Percentiles rank a stretch among this genome's conserved stretches.
Evolutionary conservation across 2,329 filamentous ascomycete genomes (phyloP).

Genomic region (Diaporthe vexans): DNA sequence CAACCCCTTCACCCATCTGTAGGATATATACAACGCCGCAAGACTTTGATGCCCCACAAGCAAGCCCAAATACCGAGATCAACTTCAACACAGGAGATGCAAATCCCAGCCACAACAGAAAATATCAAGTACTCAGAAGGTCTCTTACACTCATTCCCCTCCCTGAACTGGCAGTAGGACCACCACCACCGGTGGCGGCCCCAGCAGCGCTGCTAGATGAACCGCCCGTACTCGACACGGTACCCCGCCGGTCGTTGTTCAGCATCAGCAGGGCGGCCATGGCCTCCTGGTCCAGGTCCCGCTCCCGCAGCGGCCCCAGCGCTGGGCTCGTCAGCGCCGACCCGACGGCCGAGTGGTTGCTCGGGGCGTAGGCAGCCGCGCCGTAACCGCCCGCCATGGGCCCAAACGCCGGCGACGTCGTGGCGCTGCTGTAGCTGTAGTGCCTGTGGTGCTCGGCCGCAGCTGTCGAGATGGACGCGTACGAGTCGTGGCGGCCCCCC

Average conservation of each 20-base stretch:
- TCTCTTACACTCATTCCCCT: constrained; percentile 69
- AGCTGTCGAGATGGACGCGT: background rate
- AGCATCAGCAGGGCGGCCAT: constrained; percentile 91
- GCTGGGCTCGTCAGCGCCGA: constrained; percentile 72
- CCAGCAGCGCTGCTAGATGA: constrained; percentile 44
- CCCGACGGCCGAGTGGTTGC: constrained; percentile 55
- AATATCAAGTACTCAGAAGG: constrained; percentile 64
- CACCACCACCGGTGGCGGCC: constrained; percentile 42
- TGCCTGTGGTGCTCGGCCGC: constrained; percentile 53
- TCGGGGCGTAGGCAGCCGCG: constrained; percentile 55
- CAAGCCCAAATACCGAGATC: background rate
- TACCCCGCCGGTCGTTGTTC: constrained; percentile 79
- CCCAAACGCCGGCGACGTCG: constrained; percentile 66
- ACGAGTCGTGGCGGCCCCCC: constrained; percentile 61
- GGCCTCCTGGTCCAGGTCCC: constrained; percentile 80
- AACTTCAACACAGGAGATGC: background rate
- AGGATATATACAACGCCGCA: background rate
- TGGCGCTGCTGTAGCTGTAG: constrained; percentile 56
- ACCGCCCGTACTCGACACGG: constrained; percentile 39
- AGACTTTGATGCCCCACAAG: background rate
- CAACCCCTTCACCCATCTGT: background rate
- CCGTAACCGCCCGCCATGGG: constrained; percentile 53
- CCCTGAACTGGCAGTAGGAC: background rate
- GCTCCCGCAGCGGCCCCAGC: constrained; percentile 61
- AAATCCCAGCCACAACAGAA: background rate